phyloP scores from a whole-genome alignment of 2,329 filamentous ascomycete species.

The Colletotrichum echinochloae region DNA sequence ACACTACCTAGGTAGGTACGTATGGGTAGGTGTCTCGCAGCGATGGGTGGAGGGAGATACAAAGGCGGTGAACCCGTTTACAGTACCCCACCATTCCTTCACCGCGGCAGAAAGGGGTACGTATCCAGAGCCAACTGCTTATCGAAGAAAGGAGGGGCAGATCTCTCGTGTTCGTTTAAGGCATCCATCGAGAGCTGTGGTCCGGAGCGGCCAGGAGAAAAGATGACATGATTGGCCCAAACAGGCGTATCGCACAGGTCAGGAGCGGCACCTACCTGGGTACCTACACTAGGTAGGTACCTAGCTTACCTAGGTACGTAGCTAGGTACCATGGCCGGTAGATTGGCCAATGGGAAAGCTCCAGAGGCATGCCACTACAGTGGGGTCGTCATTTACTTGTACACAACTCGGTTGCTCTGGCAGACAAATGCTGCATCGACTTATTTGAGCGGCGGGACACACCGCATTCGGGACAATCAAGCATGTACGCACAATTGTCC shows the following conservation, averaged over 20 bases:
- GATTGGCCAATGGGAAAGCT: slow-evolving; percentile 32
- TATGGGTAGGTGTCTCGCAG: neutral
- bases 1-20: neutral
- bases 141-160: neutral
- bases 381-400: slow-evolving; percentile 14
- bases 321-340: neutral
- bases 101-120: neutral
- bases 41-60: neutral
- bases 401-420: slow-evolving; percentile 17
- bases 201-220: neutral
- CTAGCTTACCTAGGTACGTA: neutral
- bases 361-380: neutral
- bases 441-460: neutral
- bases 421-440: neutral
- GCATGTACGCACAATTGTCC: neutral
- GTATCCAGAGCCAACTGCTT: slow-evolving; percentile 4
- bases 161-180: slow-evolving; percentile 33
- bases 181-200: neutral
- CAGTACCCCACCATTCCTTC: slow-evolving; percentile 17
- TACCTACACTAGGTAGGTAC: too few species aligned
- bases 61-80: slow-evolving; percentile 12
- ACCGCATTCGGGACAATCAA: neutral
- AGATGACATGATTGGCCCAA: slow-evolving; percentile 15
- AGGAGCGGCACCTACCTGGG: too few species aligned
- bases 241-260: neutral